Evolutionary conservation across 371 early-diverging fungal species (phyloP).

Genomic region (Mortierella sp.): DNA sequence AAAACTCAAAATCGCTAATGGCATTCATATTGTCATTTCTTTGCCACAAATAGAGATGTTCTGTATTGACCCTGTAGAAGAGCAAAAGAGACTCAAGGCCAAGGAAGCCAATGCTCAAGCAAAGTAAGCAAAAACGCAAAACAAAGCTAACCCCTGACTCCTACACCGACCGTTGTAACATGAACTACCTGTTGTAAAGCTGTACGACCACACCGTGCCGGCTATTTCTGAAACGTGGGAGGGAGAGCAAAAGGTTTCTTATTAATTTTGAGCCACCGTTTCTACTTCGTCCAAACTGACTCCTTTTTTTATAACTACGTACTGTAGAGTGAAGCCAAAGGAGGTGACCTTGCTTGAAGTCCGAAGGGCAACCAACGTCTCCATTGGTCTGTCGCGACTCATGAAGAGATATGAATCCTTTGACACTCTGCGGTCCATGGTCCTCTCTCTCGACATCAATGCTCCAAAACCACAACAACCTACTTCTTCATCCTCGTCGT

Average conservation of each 20-base stretch:
- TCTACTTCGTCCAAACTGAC: not conserved
- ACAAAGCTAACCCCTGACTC: not conserved
- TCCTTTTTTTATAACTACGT: not conserved
- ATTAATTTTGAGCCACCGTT: not conserved
- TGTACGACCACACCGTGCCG: not conserved
- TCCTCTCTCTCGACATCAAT: slow-evolving; percentile 32
- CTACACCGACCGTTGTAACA: not conserved
- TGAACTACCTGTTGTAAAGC: not conserved
- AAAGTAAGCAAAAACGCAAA: slow-evolving; percentile 27
- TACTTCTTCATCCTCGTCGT: not conserved
- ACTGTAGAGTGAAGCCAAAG: slow-evolving; percentile 37
- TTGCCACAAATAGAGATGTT: slow-evolving; percentile 41
- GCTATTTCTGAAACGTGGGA: slow-evolving; percentile 1
- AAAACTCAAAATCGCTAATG: not conserved
- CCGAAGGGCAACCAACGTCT: slow-evolving; percentile 48
- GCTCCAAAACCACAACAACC: not conserved
- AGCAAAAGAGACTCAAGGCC: slow-evolving; percentile 43
- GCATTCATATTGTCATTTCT: slow-evolving; percentile 7
- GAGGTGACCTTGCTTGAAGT: slow-evolving; percentile 40
- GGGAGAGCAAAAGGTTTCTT: not conserved
- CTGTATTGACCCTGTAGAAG: slow-evolving; percentile 51
- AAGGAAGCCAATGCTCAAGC: slow-evolving; percentile 36
- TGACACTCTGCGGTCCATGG: slow-evolving; percentile 38
- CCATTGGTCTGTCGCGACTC: slow-evolving; percentile 46
- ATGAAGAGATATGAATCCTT: slow-evolving; percentile 50